Conservation (phyloP, 768 basidiomycete species). For the Kwoniella sp. region DNA sequence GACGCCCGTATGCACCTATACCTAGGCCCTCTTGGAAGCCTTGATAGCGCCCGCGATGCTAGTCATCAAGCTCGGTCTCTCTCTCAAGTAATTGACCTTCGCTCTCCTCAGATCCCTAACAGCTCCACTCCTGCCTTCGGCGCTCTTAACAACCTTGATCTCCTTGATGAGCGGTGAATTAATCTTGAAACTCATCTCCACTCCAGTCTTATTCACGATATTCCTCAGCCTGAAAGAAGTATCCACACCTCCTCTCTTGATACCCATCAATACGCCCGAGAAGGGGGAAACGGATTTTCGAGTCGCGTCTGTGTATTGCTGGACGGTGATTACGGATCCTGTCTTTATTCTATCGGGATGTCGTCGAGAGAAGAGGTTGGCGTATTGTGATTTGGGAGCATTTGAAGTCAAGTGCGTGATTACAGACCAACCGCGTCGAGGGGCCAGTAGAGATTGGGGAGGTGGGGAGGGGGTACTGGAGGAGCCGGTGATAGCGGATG, state of each 20-base stretch:
- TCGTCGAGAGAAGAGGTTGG: conserved; percentile 69
- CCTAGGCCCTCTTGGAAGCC: conserved; percentile 24
- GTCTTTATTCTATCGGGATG: conserved; percentile 71
- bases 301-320: conserved; percentile 66
- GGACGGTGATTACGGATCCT: conserved; percentile 83
- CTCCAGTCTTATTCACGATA: conserved; percentile 83
- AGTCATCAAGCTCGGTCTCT: conserved; percentile 48
- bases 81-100: conserved; percentile 53
- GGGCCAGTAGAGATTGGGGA: conserved; percentile 33
- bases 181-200: conserved; percentile 89
- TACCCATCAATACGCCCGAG: conserved; percentile 82
- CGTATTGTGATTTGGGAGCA: conserved; percentile 71
- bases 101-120: conserved; percentile 43
- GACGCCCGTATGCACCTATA: too few species aligned
- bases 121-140: conserved; percentile 29
- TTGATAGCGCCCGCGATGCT: conserved; percentile 52
- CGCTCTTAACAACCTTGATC: conserved; percentile 67
- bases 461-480: conserved; percentile 20
- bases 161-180: conserved; percentile 84
- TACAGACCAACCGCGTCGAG: conserved; percentile 44
- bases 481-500: conserved; percentile 22
- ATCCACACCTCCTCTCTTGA: conserved; percentile 67
- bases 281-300: conserved; percentile 66
- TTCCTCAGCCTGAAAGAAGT: conserved; percentile 88
- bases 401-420: conserved; percentile 59